Evolutionary conservation across 2,329 filamentous ascomycete species (phyloP).

Genomic region (Diplodia intermedia): DNA sequence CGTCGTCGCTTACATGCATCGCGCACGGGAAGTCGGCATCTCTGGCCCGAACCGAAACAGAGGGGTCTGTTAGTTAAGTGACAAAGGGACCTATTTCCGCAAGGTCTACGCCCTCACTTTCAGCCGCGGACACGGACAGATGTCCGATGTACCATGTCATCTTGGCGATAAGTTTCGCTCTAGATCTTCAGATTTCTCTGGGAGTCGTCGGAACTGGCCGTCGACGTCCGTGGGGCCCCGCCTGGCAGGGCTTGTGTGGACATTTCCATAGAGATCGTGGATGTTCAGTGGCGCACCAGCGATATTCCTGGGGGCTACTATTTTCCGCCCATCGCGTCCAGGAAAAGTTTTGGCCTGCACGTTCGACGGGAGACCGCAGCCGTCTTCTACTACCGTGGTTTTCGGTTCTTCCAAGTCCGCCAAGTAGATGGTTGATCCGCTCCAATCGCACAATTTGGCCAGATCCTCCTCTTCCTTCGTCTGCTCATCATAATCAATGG

Average conservation of each 20-base stretch:
- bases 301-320: rapidly evolving
- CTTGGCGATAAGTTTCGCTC: not conserved
- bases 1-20: not conserved
- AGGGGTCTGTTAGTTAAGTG: not conserved
- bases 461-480: not conserved
- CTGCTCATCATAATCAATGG: not conserved
- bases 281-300: not conserved
- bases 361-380: not conserved
- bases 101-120: not conserved
- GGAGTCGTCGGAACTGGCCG: not conserved
- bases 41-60: not conserved
- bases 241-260: not conserved
- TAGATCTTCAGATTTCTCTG: not conserved
- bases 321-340: not conserved
- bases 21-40: not conserved
- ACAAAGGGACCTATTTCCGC: not conserved
- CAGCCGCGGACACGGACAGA: not conserved
- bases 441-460: not conserved
- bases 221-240: not conserved
- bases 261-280: not conserved
- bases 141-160: not conserved
- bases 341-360: not conserved
- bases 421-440: not conserved
- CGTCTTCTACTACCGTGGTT: not conserved
- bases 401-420: not conserved